Evolutionary conservation across 176 grass and related monocot genomes (phyloP).

Genomic region (Themeda triandra): DNA sequence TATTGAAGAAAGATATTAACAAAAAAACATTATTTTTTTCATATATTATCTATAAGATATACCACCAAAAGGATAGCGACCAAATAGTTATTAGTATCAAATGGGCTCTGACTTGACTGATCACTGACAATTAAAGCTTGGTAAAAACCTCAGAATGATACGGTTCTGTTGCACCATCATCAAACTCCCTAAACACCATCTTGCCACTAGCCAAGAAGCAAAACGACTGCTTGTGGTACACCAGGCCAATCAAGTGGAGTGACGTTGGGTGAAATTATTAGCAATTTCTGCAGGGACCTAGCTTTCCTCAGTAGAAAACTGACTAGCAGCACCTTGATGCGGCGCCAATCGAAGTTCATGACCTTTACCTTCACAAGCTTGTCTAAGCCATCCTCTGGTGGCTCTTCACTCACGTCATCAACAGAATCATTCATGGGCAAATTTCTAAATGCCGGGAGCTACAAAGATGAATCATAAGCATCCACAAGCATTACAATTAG

Average conservation of each 20-base stretch:
- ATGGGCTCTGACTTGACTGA: too few species aligned
- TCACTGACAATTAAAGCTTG: neutral
- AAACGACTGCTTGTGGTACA: neutral
- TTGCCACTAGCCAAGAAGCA: neutral
- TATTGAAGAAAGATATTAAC: neutral
- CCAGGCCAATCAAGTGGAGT: neutral
- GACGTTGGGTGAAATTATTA: neutral
- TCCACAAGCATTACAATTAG: neutral
- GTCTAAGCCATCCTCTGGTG: neutral
- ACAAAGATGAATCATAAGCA: neutral
- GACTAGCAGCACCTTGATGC: conserved; percentile 3
- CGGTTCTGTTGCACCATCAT: neutral
- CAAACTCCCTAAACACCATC: neutral
- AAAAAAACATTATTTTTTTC: too few species aligned
- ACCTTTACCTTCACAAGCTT: conserved; percentile 28
- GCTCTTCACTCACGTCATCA: neutral
- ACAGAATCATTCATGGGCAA: neutral
- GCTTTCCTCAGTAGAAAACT: conserved; percentile 20
- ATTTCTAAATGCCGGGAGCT: neutral
- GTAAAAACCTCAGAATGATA: neutral
- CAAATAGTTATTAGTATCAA: too few species aligned
- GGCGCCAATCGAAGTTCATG: neutral
- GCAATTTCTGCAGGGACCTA: neutral
- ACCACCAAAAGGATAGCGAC: too few species aligned
- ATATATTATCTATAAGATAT: too few species aligned